Evolutionary conservation across 208 protist species (phyloP), one percentile per base, ranked within the genome.

Genomic region (Wallacemonas sp.): DNA sequence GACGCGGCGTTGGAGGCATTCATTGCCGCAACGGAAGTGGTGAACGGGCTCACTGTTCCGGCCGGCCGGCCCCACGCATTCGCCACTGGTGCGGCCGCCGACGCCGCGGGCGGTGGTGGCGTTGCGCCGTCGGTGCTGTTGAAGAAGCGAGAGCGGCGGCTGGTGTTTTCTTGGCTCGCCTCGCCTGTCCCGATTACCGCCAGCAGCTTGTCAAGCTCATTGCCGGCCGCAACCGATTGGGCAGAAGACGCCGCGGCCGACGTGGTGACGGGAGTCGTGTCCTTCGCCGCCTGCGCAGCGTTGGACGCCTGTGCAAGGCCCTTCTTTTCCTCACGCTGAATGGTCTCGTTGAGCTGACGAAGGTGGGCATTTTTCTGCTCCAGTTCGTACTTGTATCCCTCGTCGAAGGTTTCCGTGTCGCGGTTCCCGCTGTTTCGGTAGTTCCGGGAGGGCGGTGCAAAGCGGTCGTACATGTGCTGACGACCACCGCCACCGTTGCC

Each of bases 321-420:
- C 59, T 76, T 63, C 59, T 90, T 65, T 24, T 82, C 57, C 64
- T 92, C 84, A n/a, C 69, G 55, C 48, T 79, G 75, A 52, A 93
- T 83, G 34, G 80, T 89, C 53, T 88, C 82, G 37, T 85, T 72
- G n/a, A 95, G 58, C 8, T 75, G 53, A 24, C 76, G 72, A 26
- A 78, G 67, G 50, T 95, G 85, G 33, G 74, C 71, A 1, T 85
- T 87, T 57, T 68, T 89, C 34, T 76, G 83, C 72, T 89, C 78
- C 55, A 93, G 75, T 57, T 95, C 86, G 62, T 95, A 95, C 68
- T 81, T 69, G 67, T 87, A 80, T 0, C 89, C 89, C 58, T 88
- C 83, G 32, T 93, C 89, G 52, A 95, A 95, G 8, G 89, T 87
- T 57, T 95, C 89, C 45, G 88, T 68, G 48, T 95, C 82, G 27